Evolutionary conservation across 2,329 filamentous ascomycete species (phyloP).

Genomic region (Diaporthe longicolla): DNA sequence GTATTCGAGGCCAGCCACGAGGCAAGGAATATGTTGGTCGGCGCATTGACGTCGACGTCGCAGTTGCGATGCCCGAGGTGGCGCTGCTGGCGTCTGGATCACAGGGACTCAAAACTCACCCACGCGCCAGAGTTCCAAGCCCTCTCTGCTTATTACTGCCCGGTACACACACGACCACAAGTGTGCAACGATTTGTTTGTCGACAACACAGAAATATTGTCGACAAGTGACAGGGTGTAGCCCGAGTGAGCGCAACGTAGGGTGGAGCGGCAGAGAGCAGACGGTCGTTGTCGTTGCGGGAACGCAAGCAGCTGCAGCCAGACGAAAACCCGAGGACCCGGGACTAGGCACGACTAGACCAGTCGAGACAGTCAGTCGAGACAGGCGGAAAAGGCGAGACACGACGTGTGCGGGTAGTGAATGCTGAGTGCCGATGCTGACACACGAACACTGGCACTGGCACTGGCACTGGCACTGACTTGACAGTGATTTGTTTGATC

Average conservation of each 20-base stretch:
- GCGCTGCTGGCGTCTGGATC: background rate
- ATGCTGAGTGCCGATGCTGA: slow-evolving; percentile 23
- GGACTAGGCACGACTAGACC: slow-evolving; percentile 5
- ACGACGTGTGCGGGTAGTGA: slow-evolving; percentile 14
- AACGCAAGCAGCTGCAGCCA: slow-evolving; percentile 25
- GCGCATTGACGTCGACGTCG: background rate
- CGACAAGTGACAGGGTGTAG: slow-evolving; percentile 9
- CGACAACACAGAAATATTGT: slow-evolving; percentile 2
- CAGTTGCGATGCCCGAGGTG: slow-evolving; percentile 17
- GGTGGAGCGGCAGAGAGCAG: slow-evolving; percentile 19
- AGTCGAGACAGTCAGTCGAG: slow-evolving; percentile 11
- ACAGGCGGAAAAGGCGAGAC: slow-evolving; percentile 8
- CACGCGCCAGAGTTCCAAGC: slow-evolving; percentile 9
- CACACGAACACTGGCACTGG: slow-evolving; percentile 20
- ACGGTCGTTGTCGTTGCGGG: slow-evolving; percentile 11
- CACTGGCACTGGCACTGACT: slow-evolving; percentile 9
- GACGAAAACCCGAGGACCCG: slow-evolving; percentile 1
- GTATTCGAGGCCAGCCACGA: background rate
- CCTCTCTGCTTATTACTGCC: slow-evolving; percentile 19
- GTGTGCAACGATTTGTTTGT: background rate
- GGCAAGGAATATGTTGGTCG: background rate
- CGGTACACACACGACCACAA: slow-evolving; percentile 23
- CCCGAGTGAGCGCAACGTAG: slow-evolving; percentile 21
- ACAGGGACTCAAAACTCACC: slow-evolving; percentile 20
- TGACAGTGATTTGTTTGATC: slow-evolving; percentile 31